Evolutionary conservation across 176 grass and related monocot genomes (phyloP).

Genomic region (Miscanthus lutarioriparius): DNA sequence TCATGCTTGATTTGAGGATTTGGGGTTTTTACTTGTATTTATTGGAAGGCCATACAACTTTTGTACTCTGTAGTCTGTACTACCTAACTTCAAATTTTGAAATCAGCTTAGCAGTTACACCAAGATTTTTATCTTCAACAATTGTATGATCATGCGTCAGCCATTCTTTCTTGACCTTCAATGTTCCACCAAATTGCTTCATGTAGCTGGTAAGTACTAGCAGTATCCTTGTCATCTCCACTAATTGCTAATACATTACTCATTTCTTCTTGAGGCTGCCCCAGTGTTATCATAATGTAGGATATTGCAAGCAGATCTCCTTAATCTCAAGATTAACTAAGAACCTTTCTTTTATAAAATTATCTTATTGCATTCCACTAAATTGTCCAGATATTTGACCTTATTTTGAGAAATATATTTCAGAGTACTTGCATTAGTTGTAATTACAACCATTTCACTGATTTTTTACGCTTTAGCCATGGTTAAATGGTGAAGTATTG

Average conservation of each 20-base stretch:
- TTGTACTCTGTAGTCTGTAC: slow-evolving; percentile 30
- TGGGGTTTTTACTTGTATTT: slow-evolving; percentile 33
- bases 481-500: background rate
- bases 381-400: background rate
- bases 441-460: background rate
- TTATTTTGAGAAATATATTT: background rate
- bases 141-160: slow-evolving; percentile 18
- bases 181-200: slow-evolving; percentile 1
- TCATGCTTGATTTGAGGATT: slow-evolving; percentile 23
- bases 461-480: background rate
- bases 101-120: slow-evolving; percentile 22
- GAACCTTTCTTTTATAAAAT: background rate
- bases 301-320: slow-evolving; percentile 6
- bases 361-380: background rate
- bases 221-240: background rate
- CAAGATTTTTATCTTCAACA: slow-evolving; percentile 26
- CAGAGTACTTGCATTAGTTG: background rate
- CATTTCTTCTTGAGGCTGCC: background rate
- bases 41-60: slow-evolving; percentile 16
- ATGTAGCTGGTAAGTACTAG: slow-evolving; percentile 24
- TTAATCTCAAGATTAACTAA: background rate
- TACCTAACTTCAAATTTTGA: slow-evolving; percentile 40
- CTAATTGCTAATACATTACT: background rate
- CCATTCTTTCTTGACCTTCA: background rate
- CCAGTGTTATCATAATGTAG: background rate